phyloP scores from a whole-genome alignment of 2,329 filamentous ascomycete genomes.

The Cercospora sp. region DNA sequence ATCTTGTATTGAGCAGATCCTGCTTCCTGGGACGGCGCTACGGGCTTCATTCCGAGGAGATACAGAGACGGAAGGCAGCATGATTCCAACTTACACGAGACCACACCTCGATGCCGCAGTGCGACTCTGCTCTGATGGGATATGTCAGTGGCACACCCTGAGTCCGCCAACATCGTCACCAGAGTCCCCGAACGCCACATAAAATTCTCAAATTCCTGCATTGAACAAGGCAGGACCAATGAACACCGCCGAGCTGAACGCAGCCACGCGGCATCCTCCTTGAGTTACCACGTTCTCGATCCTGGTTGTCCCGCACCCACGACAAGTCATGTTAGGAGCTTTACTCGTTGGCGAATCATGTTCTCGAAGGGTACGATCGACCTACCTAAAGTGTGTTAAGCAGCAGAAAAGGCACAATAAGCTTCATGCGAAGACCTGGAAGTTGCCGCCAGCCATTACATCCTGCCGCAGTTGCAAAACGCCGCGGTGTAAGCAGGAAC shows the following conservation, averaged over 20 bases:
- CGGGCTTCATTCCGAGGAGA: background rate
- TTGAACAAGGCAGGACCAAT: background rate
- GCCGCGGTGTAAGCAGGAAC: background rate
- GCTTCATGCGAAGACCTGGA: constrained; percentile 6
- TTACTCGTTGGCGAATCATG: background rate
- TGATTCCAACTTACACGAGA: no score
- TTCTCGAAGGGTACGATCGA: background rate
- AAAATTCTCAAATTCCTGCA: background rate
- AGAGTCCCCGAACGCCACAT: background rate
- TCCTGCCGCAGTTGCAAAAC: background rate
- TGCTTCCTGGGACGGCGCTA: background rate
- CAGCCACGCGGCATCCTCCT: constrained; percentile 1
- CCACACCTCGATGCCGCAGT: no score
- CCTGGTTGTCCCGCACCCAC: background rate
- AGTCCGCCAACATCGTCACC: background rate
- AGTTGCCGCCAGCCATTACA: background rate
- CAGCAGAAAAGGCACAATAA: background rate
- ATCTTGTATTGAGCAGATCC: background rate
- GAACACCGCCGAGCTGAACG: background rate
- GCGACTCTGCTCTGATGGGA: no score
- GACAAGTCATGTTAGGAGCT: background rate
- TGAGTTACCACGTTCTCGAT: constrained; percentile 1
- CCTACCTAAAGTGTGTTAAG: constrained; percentile 3
- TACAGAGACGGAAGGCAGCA: background rate
- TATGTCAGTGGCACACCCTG: no score